Conservation (phyloP, 805 yeast species). For the Kluyveromyces nonfermentans region DNA sequence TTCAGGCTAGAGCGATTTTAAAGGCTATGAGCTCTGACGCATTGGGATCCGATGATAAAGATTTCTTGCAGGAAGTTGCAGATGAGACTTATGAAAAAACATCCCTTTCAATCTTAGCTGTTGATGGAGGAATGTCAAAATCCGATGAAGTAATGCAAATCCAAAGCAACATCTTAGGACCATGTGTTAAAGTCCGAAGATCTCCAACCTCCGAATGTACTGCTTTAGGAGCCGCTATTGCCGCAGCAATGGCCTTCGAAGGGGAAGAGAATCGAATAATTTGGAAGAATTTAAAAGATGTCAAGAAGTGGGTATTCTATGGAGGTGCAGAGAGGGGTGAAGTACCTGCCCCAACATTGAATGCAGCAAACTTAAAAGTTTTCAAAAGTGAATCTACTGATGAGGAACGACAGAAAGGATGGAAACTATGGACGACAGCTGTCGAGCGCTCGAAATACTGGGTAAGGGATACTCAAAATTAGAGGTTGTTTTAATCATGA, state of each 20-base stretch:
- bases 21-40: conserved; percentile 85
- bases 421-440: conserved; percentile 81
- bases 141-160: conserved; percentile 89
- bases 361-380: conserved; percentile 25
- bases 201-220: conserved; percentile 85
- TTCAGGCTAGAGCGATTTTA: conserved; percentile 83
- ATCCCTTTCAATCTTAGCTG: conserved; percentile 51
- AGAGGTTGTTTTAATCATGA: background rate
- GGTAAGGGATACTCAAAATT: conserved; percentile 33
- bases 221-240: conserved; percentile 93
- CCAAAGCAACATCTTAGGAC: conserved; percentile 87
- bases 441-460: conserved; percentile 75
- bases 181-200: conserved; percentile 70
- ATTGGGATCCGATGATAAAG: conserved; percentile 41
- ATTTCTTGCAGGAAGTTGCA: conserved; percentile 44
- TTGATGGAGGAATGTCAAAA: conserved; percentile 93
- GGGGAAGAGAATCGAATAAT: conserved; percentile 46
- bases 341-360: conserved; percentile 9
- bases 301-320: conserved; percentile 82
- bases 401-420: conserved; percentile 49
- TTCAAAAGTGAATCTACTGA: conserved; percentile 39
- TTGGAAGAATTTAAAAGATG: conserved; percentile 72
- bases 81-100: conserved; percentile 36
- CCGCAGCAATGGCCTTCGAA: conserved; percentile 64
- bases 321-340: conserved; percentile 62